Base-by-base conservation (phyloP, 2,329 filamentous ascomycete genomes). In the Cryphonectria radicalis region DNA sequence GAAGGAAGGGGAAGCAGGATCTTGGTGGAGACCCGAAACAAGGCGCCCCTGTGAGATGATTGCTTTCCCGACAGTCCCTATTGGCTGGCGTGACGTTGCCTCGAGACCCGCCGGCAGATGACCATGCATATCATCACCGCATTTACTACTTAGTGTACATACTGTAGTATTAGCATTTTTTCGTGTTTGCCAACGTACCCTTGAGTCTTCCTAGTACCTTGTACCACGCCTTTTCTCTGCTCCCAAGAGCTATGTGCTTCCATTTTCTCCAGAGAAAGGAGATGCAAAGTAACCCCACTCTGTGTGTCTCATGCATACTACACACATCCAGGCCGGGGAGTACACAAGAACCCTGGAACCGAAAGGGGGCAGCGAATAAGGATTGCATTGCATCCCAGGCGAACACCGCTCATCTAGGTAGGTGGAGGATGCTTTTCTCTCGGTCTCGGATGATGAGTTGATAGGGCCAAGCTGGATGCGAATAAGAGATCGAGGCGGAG, bases 371-470 rank as follows among this genome's bases (percentile, higher is more conserved):
- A 8, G 46, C 46, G 46, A n/a, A 50, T 50, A 4, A 50, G 22
- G 46, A n/a, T 7, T 10, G 7, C 6, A 50, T 22, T 50, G 46
- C 46, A 7, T 22, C 4, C 50, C 37, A 11, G 28, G n/a, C 53
- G 53, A 28, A 25, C 53, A 57, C 25, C 28, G 11, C 53, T 14
- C 28, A 32, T 19, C 28, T 59, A 19, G 55, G 55, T 7, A 59
- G 55, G 55, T 32, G 14, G n/a, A 22, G 35, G 5, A 50, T 50
- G 22, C 22, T n/a, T 1, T 14, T 59, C 25, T n/a, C 22, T 59
- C 55, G 55, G n/a, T 64, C 62, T 64, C 19, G 62, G 62, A 64
- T 64, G 22, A 46, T 64, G 62, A 28, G 37, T 64, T 64, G 37
- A 64, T 64, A 64, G 62, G 62, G 22, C 7, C 28, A 40, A 40